Evolutionary conservation across 441 rosid species (phyloP).

Genomic region (Theobroma grandiflorum): DNA sequence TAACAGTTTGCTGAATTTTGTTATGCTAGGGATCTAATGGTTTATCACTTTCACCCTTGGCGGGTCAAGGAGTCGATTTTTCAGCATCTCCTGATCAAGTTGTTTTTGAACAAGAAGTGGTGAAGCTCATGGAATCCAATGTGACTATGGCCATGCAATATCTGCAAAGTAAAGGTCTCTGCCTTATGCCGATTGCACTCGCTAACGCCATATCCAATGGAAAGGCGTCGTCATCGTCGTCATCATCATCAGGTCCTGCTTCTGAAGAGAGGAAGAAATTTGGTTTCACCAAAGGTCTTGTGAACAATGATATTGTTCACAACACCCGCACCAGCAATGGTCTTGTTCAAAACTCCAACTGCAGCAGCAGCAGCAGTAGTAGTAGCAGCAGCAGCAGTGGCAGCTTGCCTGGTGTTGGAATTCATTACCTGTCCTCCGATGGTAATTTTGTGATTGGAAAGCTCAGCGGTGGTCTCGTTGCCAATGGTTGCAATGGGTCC

Average conservation of each 20-base stretch:
- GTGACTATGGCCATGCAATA: constrained; percentile 56
- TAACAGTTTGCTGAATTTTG: constrained; percentile 11
- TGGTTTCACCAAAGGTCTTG: constrained; percentile 16
- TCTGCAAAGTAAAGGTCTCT: constrained; percentile 66
- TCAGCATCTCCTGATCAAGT: constrained; percentile 45
- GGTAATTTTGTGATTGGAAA: constrained; percentile 21
- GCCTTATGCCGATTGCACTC: constrained; percentile 63
- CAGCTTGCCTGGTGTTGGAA: constrained; percentile 37
- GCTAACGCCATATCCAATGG: constrained; percentile 51
- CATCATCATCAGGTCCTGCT: constrained; percentile 20
- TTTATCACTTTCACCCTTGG: constrained; percentile 19
- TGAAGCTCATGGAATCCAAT: constrained; percentile 61
- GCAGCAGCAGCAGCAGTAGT: constrained; percentile 23
- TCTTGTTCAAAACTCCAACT: constrained; percentile 8
- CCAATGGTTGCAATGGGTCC: constrained; percentile 32
- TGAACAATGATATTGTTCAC: constrained; percentile 20
- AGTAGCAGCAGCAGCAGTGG: constrained; percentile 32
- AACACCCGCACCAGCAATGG: not conserved
- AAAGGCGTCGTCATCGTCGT: constrained; percentile 24
- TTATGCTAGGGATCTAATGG: constrained; percentile 21
- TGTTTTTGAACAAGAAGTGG: constrained; percentile 56
- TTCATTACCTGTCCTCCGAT: constrained; percentile 12
- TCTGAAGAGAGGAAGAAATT: constrained; percentile 23
- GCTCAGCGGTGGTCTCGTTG: constrained; percentile 21
- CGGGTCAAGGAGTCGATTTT: constrained; percentile 30